Conservation (phyloP, 345 rosid species). For the Dipteronia sinensis region DNA sequence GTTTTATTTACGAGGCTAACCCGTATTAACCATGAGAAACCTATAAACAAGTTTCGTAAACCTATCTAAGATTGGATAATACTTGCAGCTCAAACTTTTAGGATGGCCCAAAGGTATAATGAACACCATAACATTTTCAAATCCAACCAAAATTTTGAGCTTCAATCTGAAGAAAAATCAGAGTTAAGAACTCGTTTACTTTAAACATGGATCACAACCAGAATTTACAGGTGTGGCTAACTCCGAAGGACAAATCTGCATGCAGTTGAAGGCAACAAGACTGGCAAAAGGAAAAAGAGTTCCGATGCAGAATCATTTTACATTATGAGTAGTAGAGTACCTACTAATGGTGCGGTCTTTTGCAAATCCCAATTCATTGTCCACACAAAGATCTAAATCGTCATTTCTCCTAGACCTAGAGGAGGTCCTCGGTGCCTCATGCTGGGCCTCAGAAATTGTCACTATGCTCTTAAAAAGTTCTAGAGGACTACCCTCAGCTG, state of each 20-base stretch:
- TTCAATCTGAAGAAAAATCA: neutral
- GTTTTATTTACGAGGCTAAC: too few relatives aligned
- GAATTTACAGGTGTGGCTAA: too few relatives aligned
- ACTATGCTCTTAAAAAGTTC: slow-evolving; percentile 71
- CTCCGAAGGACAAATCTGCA: too few relatives aligned
- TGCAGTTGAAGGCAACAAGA: too few relatives aligned
- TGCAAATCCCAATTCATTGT: slow-evolving; percentile 93
- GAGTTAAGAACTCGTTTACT: neutral
- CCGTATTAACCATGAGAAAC: too few relatives aligned
- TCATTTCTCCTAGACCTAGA: slow-evolving; percentile 82
- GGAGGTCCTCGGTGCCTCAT: slow-evolving; percentile 79
- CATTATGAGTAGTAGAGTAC: slow-evolving; percentile 31
- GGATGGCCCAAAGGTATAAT: neutral
- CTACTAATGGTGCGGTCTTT: slow-evolving; percentile 98
- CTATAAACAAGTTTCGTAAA: too few relatives aligned
- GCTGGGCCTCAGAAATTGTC: slow-evolving; percentile 76
- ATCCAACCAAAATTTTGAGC: neutral
- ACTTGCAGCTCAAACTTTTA: too few relatives aligned
- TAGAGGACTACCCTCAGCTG: slow-evolving; percentile 81
- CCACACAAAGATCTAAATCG: slow-evolving; percentile 80
- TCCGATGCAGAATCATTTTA: neutral
- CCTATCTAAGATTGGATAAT: neutral
- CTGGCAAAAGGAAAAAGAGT: too few relatives aligned
- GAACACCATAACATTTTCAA: neutral
- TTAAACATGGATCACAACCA: neutral